These are phyloP conservation scores for Cordia subcordata DNA, from an alignment of 257 asterid species.

Conservation along the genomic window DNA sequence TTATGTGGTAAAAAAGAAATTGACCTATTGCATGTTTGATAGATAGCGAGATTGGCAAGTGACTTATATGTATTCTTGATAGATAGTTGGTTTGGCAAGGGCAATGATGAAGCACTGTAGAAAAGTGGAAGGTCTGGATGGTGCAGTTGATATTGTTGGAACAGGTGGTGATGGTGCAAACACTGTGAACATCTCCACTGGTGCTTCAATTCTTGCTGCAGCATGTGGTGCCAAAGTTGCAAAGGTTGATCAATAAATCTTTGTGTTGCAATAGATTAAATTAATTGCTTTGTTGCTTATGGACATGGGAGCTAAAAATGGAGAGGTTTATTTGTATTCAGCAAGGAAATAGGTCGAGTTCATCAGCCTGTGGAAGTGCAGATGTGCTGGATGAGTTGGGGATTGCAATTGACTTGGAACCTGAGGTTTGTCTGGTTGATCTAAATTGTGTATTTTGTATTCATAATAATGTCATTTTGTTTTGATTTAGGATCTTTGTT, in stretches of 20 bases:
- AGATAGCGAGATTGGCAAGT: slow-evolving; percentile 84
- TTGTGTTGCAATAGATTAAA: too few species aligned
- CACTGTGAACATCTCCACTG: slow-evolving; percentile 84
- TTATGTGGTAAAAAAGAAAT: not conserved
- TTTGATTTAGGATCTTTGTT: too few species aligned
- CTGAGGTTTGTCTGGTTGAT: slow-evolving; percentile 49
- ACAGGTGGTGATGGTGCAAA: slow-evolving; percentile 90
- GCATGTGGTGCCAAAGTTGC: slow-evolving; percentile 90
- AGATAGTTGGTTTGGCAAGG: slow-evolving; percentile 83
- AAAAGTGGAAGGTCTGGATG: slow-evolving; percentile 57
- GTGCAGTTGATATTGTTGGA: slow-evolving; percentile 79
- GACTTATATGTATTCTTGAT: slow-evolving; percentile 5
- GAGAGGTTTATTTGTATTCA: slow-evolving; percentile 16
- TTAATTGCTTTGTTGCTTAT: not conserved
- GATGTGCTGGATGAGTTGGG: slow-evolving; percentile 83
- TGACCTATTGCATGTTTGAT: not conserved
- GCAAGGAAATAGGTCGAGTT: slow-evolving; percentile 94
- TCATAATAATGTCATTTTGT: too few species aligned
- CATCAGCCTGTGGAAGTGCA: slow-evolving; percentile 92
- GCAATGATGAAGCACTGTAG: slow-evolving; percentile 67
- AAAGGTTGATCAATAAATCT: slow-evolving; percentile 35
- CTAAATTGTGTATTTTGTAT: too few species aligned
- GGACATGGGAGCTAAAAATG: not conserved
- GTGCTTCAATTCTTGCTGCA: slow-evolving; percentile 86
- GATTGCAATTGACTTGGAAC: slow-evolving; percentile 54